These are phyloP conservation scores for Thozetella sp. DNA, from an alignment of 495 filamentous ascomycete species.

Conservation along the genomic window DNA sequence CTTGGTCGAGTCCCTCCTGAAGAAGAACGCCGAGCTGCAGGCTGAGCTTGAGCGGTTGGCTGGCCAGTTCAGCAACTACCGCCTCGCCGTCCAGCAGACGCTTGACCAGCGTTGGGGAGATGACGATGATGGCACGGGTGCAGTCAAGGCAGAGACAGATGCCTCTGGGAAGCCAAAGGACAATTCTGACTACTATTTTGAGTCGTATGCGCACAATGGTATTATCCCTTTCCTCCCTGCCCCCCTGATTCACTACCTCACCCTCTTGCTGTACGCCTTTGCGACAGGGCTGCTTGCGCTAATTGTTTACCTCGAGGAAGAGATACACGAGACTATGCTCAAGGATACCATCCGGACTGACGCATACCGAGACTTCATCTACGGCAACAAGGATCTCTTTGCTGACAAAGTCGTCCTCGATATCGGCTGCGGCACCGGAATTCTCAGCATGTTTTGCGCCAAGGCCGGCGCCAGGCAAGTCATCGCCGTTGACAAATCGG, in stretches of 20 bases:
- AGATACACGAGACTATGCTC: conserved; percentile 92
- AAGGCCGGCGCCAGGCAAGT: conserved; percentile 92
- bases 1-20: conserved; percentile 39
- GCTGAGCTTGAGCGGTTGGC: conserved; percentile 65
- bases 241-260: neutral
- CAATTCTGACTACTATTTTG: conserved; percentile 73
- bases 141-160: conserved; percentile 18
- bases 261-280: neutral
- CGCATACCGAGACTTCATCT: conserved; percentile 97
- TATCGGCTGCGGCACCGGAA: conserved; percentile 94
- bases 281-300: too few species aligned
- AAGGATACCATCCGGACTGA: conserved; percentile 95
- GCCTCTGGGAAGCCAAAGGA: conserved; percentile 39
- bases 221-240: conserved; percentile 8
- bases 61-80: conserved; percentile 72
- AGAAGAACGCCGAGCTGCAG: conserved; percentile 68
- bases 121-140: conserved; percentile 27
- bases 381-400: conserved; percentile 95
- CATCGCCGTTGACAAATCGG: conserved; percentile 95
- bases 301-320: conserved; percentile 30
- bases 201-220: conserved; percentile 80
- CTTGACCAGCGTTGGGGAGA: conserved; percentile 70
- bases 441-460: conserved; percentile 86
- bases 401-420: conserved; percentile 97
- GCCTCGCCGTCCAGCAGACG: conserved; percentile 66